phyloP scores from a whole-genome alignment of 805 yeast species.

The Ogataea parapolymorpha region DNA sequence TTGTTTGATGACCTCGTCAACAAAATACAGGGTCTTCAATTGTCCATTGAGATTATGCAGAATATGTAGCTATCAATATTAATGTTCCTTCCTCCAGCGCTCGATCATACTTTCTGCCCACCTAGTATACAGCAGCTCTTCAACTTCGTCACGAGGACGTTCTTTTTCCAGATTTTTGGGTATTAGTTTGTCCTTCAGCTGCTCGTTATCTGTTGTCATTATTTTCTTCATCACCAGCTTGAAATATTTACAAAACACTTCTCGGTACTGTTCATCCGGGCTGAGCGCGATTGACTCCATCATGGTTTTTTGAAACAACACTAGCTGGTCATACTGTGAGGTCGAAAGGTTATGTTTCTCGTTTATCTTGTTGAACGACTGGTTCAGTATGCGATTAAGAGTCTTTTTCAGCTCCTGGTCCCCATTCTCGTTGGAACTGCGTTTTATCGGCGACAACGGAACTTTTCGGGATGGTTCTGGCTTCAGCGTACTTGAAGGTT shows the following conservation, averaged over 20 bases:
- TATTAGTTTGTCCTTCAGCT: constrained; percentile 26
- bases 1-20: constrained; percentile 11
- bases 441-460: constrained; percentile 19
- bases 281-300: constrained; percentile 28
- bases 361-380: constrained; percentile 42
- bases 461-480: constrained; percentile 8
- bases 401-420: constrained; percentile 23
- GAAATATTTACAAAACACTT: constrained; percentile 30
- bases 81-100: constrained; percentile 6
- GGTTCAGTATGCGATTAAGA: constrained; percentile 37
- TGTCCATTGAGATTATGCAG: constrained; percentile 10
- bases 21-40: constrained; percentile 13
- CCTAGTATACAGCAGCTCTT: constrained; percentile 44
- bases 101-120: constrained; percentile 45
- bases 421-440: constrained; percentile 2
- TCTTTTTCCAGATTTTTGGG: constrained; percentile 19
- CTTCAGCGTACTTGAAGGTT: constrained; percentile 8
- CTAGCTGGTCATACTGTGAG: constrained; percentile 46
- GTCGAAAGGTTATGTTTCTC: constrained; percentile 51
- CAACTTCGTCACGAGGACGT: constrained; percentile 32
- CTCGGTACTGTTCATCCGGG: constrained; percentile 28
- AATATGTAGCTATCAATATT: constrained; percentile 3
- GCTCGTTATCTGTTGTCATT: constrained; percentile 29
- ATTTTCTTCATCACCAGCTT: constrained; percentile 30
- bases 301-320: constrained; percentile 36